A percentile compares a stretch with the other conserved stretches of the same genome.
Evolutionary conservation across 2,329 filamentous ascomycete genomes (phyloP).

Genomic region (Penicillium brevicompactum): DNA sequence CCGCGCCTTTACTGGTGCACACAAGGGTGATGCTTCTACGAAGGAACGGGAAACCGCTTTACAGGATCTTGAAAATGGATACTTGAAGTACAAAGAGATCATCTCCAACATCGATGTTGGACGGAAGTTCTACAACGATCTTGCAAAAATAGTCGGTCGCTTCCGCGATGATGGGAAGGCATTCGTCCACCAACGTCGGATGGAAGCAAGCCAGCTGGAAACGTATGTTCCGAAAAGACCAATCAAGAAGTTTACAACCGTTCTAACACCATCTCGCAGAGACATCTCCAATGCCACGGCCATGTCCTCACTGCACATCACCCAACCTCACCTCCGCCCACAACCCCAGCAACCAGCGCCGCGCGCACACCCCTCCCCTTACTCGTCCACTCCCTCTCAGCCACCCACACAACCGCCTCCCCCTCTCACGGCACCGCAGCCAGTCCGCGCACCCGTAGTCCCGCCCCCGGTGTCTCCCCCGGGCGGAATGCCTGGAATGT

Average conservation of each 20-base stretch:
- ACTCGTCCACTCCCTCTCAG: slow-evolving; percentile 38
- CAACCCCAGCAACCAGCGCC: slow-evolving; percentile 37
- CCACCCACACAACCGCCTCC: slow-evolving; percentile 43
- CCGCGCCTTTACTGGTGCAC: slow-evolving; percentile 73
- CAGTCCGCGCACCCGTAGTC: slow-evolving; percentile 42
- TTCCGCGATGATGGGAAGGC: slow-evolving; percentile 79
- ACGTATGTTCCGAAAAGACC: slow-evolving; percentile 54
- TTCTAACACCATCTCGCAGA: slow-evolving; percentile 30
- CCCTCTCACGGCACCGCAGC: slow-evolving; percentile 51
- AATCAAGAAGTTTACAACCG: neutral
- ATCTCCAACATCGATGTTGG: slow-evolving; percentile 88
- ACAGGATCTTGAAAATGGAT: slow-evolving; percentile 86
- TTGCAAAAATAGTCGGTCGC: slow-evolving; percentile 80
- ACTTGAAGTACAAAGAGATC: slow-evolving; percentile 95
- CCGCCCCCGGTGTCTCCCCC: slow-evolving; percentile 58
- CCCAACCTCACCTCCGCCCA: slow-evolving; percentile 32
- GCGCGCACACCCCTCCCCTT: slow-evolving; percentile 30
- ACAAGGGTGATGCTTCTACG: slow-evolving; percentile 65
- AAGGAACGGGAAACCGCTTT: slow-evolving; percentile 82
- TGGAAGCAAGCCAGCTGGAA: slow-evolving; percentile 79
- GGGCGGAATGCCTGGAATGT: slow-evolving; percentile 58
- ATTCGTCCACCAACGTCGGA: slow-evolving; percentile 78
- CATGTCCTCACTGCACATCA: slow-evolving; percentile 61
- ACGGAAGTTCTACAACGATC: slow-evolving; percentile 94
- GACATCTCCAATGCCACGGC: slow-evolving; percentile 57